phyloP scores from a whole-genome alignment of 2,329 filamentous ascomycete species.

The Exophiala sp. region DNA sequence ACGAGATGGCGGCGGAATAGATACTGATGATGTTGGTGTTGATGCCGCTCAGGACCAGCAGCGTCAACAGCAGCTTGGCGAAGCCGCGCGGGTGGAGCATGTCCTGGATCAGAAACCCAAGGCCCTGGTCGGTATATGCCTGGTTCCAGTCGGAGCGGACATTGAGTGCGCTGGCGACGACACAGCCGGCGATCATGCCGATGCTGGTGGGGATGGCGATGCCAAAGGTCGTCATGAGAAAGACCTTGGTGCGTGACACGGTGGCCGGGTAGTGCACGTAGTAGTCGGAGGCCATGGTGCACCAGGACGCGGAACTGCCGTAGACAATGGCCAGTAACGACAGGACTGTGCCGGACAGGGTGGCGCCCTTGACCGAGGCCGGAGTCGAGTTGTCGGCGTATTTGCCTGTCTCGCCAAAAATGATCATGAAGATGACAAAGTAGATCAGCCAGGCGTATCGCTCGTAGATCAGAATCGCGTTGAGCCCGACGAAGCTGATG shows the following conservation, averaged over 20 bases:
- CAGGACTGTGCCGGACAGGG: constrained; percentile 31
- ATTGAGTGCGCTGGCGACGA: constrained; percentile 42
- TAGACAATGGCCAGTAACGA: constrained; percentile 26
- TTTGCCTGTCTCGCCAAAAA: constrained; percentile 43
- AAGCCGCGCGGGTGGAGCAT: constrained; percentile 45
- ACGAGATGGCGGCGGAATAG: constrained; percentile 35
- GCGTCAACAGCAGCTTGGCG: constrained; percentile 41
- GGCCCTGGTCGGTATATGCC: constrained; percentile 37
- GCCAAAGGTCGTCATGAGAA: constrained; percentile 45
- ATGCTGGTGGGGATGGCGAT: constrained; percentile 47
- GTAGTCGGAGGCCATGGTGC: constrained; percentile 29
- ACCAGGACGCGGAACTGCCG: constrained; percentile 25
- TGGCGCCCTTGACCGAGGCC: constrained; percentile 33
- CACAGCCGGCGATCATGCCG: constrained; percentile 44
- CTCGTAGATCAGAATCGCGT: constrained; percentile 31
- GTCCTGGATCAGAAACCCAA: constrained; percentile 44
- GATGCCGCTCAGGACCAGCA: constrained; percentile 41
- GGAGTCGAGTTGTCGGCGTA: constrained; percentile 39
- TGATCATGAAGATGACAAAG: constrained; percentile 42
- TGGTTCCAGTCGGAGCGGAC: constrained; percentile 38
- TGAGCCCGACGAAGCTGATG: constrained; percentile 31
- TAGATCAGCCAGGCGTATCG: constrained; percentile 33
- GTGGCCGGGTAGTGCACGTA: constrained; percentile 28
- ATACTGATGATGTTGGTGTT: constrained; percentile 46
- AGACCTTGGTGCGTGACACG: constrained; percentile 29